phyloP scores from a whole-genome alignment of 140 eudicot genomes.

The Bidens hawaiensis region DNA sequence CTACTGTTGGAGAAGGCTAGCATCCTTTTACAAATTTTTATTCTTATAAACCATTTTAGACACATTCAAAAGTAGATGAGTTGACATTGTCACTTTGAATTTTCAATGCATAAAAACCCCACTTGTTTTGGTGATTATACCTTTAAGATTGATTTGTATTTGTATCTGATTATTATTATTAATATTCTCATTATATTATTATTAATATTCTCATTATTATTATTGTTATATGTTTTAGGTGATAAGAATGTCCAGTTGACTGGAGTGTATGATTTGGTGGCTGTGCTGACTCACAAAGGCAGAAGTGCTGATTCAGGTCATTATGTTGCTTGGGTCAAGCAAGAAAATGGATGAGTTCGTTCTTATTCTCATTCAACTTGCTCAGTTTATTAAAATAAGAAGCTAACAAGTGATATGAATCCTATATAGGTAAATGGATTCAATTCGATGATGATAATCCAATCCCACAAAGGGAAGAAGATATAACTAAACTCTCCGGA shows the following conservation, averaged over 20 bases:
- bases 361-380: too few relatives aligned
- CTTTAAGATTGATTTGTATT: background rate
- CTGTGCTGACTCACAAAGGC: conserved; percentile 97
- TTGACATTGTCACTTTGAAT: too few relatives aligned
- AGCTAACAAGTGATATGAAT: background rate
- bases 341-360: conserved; percentile 69
- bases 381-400: too few relatives aligned
- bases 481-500: conserved; percentile 89
- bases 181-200: too few relatives aligned
- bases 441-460: conserved; percentile 90
- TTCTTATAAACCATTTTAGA: background rate
- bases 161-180: too few relatives aligned
- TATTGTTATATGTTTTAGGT: conserved; percentile 42
- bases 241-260: conserved; percentile 58
- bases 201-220: too few relatives aligned
- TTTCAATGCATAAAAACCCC: too few relatives aligned
- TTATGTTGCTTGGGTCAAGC: conserved; percentile 98
- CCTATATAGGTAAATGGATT: conserved; percentile 85
- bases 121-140: too few relatives aligned
- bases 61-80: background rate
- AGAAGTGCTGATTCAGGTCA: conserved; percentile 99
- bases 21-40: background rate
- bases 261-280: conserved; percentile 90
- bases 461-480: conserved; percentile 89
- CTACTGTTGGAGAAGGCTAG: conserved; percentile 67